Base-by-base conservation (phyloP, 2,329 filamentous ascomycete genomes). In the Plectosphaerella sp. region DNA sequence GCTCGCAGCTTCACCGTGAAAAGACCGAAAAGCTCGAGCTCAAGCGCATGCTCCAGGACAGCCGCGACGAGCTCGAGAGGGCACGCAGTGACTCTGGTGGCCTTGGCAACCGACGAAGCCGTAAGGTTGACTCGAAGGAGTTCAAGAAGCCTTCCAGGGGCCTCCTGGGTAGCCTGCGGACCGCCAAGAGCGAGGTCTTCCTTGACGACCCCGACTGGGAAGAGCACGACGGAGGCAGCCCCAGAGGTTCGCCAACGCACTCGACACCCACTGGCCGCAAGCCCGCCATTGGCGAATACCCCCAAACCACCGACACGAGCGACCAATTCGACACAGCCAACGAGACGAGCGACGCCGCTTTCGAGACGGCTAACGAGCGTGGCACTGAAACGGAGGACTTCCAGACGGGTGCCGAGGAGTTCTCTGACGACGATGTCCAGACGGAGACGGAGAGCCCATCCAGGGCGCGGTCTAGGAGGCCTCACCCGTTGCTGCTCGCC, bases 21-120 rank as follows among this genome's bases (percentile, higher is more conserved):
- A 99, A 97, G 84, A 97, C 93, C 0, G 94, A 99, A 70, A 99
- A 97, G 76, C 82, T 97, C 25, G 94, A 99, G 70, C 82, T 97
- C 50, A 92, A 91, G 71, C 88, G 93, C 54, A 90, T 99, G 81
- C 82, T 97, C 28, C 93, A 97, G 72, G 94, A 99, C 63, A 88
- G 93, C 22, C 86, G 92, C 36, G 94, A 99, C 65, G 94, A 99
- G 63, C 74, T 99, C 25, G 94, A 88, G 63, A 79, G 91, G 68
- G 71, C 83, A 46, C 82, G 85, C 54, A 82, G 75, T 52, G 80
- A 83, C 33, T 72, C 71, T 46, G 65, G 57, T 20, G 67, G 69
- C 48, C 61, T 69, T 50, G 61, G 75, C 67, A 81, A 65, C 73
- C 87, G 79, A 67, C 83, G 72, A 77, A 87, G 67, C 67, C 83